Percentiles rank a stretch among this genome's conserved stretches.
These are phyloP conservation scores for Zoysia pacifica DNA, from an alignment of 176 grass and related monocot genomes.

Conservation along the genomic window DNA sequence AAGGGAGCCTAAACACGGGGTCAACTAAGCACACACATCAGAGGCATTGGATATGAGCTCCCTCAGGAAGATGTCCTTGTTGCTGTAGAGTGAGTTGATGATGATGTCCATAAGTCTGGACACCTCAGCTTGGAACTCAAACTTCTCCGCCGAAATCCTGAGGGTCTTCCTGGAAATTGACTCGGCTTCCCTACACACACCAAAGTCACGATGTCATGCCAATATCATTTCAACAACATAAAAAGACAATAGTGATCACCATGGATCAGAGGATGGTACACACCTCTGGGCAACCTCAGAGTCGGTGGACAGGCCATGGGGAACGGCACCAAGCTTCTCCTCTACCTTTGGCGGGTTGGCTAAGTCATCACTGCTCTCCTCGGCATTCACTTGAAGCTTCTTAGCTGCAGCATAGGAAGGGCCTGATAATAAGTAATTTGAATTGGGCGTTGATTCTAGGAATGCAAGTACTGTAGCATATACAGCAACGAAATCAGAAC, in stretches of 20 bases:
- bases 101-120: conserved; percentile 98
- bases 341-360: conserved; percentile 84
- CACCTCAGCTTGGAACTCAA: conserved; percentile 99
- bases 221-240: neutral
- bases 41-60: conserved; percentile 99
- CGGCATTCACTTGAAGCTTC: conserved; percentile 85
- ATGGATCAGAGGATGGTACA: neutral
- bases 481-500: neutral
- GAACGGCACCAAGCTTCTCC: conserved; percentile 86
- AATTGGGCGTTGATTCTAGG: neutral
- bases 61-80: conserved; percentile 98
- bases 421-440: neutral
- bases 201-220: conserved; percentile 13
- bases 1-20: neutral
- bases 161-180: conserved; percentile 93
- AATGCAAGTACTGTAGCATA: neutral
- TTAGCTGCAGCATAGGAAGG: conserved; percentile 52
- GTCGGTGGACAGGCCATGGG: conserved; percentile 83
- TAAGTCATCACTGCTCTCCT: conserved; percentile 75
- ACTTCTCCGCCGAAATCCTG: conserved; percentile 76
- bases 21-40: conserved; percentile 49
- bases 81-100: conserved; percentile 98
- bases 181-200: conserved; percentile 70
- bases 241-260: conserved; percentile 8
- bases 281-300: conserved; percentile 84